Conservation (phyloP, 208 protist genomes). For the Lotmaria passim region DNA sequence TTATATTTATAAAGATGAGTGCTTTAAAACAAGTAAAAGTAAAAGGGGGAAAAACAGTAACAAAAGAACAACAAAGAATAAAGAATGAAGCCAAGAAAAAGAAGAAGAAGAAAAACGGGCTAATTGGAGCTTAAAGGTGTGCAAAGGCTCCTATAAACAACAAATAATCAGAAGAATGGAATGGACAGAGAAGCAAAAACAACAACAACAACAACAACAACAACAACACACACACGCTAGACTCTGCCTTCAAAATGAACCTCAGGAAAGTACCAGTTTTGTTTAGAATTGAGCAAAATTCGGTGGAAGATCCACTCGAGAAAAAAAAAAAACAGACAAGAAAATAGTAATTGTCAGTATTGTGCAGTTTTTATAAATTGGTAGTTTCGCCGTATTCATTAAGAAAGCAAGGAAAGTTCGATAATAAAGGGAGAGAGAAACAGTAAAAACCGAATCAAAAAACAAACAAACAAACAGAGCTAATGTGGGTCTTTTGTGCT, state of each 20-base stretch:
- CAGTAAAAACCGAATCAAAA: background rate
- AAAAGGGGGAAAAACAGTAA: background rate
- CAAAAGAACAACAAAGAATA: background rate
- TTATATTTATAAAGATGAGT: background rate
- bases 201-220: background rate
- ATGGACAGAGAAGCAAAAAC: background rate
- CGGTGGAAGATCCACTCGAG: too few species aligned
- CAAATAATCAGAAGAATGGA: background rate
- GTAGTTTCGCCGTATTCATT: background rate
- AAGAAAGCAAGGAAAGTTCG: background rate
- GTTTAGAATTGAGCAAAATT: too few species aligned
- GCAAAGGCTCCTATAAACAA: too few species aligned
- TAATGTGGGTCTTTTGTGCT: background rate
- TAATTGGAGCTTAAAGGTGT: too few species aligned
- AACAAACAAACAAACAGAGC: background rate
- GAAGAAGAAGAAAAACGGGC: conserved; percentile 1
- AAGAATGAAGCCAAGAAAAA: background rate
- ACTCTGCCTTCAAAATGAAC: too few species aligned
- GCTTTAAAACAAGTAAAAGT: background rate
- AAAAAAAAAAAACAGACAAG: background rate
- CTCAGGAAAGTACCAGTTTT: too few species aligned
- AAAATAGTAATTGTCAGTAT: background rate
- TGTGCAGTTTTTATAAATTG: background rate
- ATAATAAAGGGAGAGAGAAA: background rate
- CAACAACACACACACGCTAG: too few species aligned